Base-by-base conservation (phyloP, 1,284 basidiomycete species). In the Leccinum fuscescens region DNA sequence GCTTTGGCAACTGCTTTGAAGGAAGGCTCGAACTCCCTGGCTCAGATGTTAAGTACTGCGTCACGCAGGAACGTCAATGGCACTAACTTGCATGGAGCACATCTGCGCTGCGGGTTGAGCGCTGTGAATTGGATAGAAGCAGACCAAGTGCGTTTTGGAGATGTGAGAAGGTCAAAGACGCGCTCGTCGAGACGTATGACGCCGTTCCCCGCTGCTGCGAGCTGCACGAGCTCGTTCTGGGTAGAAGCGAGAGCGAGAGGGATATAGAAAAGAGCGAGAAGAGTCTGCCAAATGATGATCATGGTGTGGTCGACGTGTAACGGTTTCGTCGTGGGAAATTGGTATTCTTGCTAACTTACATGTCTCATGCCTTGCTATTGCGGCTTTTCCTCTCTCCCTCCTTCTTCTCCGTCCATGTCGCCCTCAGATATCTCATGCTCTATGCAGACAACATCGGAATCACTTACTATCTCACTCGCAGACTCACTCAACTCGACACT, bases 381-480 rank as follows among this genome's bases (percentile, higher is more conserved):
- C 89, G 94, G 42, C 86, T 96, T 42, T 95, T 96, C 72, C 86
- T 95, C 59, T 93, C 92, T 24, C 90, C 92, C 4, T 88, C 87
- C 33, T 96, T 93, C 82, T 96, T 96, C 78, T 91, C 90, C 15
- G 90, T 95, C 55, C 90, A 94, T 79, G 90, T 95, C 68, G 94
- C 94, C 31, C 86, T 96, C 65, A 86, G 90, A 69, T 96, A 96
- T 75, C 87, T 98, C 68, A 86, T 88, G 69, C 79, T 88, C 20
- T 97, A 98, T 77, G 84, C 92, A 8, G 91, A 95, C 79, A 94
- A 94, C 74, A 93, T 98, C 68, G 95, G 95, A 7, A 96, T 98
- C 75, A 96, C 94, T 15, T 96, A 97, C 77, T 98, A 98, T 74
- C 84, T 98, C 64, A 94, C 94, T 54, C 83, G 87, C 62, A 84